Evolutionary conservation across 1,284 basidiomycete species (phyloP).

Genomic region (Waitea zeae): DNA sequence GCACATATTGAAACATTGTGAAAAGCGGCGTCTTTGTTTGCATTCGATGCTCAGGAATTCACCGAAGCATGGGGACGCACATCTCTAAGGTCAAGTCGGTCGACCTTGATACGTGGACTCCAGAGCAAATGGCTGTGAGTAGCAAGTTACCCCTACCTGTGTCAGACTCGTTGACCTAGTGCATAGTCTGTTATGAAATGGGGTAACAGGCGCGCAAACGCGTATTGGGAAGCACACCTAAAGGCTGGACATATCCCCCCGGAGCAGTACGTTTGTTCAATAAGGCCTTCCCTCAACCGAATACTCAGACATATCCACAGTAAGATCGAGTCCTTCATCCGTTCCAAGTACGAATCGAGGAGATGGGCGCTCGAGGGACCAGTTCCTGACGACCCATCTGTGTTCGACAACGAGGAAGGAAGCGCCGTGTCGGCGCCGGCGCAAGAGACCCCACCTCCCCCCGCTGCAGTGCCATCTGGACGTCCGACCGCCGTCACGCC

Average conservation of each 20-base stretch:
- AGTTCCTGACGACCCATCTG: conserved; percentile 66
- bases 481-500: conserved; percentile 13
- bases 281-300: background rate
- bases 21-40: conserved; percentile 81
- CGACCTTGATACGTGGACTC: conserved; percentile 95
- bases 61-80: conserved; percentile 96
- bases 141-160: background rate
- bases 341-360: conserved; percentile 90
- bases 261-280: conserved; percentile 74
- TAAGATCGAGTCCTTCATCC: conserved; percentile 96
- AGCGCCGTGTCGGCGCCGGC: background rate
- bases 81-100: conserved; percentile 96
- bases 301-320: conserved; percentile 20
- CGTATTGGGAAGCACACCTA: conserved; percentile 96
- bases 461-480: conserved; percentile 8
- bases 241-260: conserved; percentile 86
- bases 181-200: conserved; percentile 74
- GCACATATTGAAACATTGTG: conserved; percentile 6
- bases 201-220: conserved; percentile 85
- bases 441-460: conserved; percentile 7
- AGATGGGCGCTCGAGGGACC: conserved; percentile 90
- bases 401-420: conserved; percentile 39
- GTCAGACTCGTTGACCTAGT: conserved; percentile 1
- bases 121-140: conserved; percentile 89
- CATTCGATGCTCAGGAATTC: conserved; percentile 96